Base-by-base conservation (phyloP, 2,329 filamentous ascomycete species). In the Basipetospora sp. region DNA sequence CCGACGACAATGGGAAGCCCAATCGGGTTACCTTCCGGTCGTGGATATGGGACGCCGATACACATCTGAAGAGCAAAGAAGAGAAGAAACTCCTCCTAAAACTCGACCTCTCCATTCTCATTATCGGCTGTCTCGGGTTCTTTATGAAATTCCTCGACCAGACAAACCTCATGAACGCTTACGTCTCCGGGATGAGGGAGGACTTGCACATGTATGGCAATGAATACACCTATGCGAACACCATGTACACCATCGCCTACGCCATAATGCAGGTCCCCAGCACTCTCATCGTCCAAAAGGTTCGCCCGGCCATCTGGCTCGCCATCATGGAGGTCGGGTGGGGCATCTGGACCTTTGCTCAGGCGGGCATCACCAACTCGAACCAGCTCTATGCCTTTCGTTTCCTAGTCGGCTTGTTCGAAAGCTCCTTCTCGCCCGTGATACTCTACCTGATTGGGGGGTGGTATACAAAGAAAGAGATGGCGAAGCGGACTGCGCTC, bases 51-150 rank as follows among this genome's bases (percentile, higher is more conserved):
- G 34, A 36, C 14, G 19, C 34, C 4, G 34, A 36, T 17, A 25
- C 34, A 6, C 34, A 36, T 16, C 20, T 28, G 13, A 36, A 36
- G 0, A 54, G 51, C 8, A 49, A 48, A 2, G 53, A 56, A 42
- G 61, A 70, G 46, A 62, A 61, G 40, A 54, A 50, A 29, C 57
- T 71, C 8, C 54, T 67, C 14, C 53, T 60, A 38, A 69, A 70
- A 47, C 57, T 69, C 18, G 66, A 69, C 45, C 62, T 59, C 47
- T 68, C 66, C 41, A 54, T 69, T 5, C 52, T 77, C 31, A 73
- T 68, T 0, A 77, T 77, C 47, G 77, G 73, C 52, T 77, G 72
- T 47, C 48, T 77, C 35, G 66, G 62, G 45, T 72, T 71, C 47
- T 65, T 71, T 39, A 56, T 66, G 45, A 70, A 70, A n/a, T 40